Percentiles rank a stretch among this genome's conserved stretches.
phyloP scores from a whole-genome alignment of 306 rosid species.

The Datisca glomerata region DNA sequence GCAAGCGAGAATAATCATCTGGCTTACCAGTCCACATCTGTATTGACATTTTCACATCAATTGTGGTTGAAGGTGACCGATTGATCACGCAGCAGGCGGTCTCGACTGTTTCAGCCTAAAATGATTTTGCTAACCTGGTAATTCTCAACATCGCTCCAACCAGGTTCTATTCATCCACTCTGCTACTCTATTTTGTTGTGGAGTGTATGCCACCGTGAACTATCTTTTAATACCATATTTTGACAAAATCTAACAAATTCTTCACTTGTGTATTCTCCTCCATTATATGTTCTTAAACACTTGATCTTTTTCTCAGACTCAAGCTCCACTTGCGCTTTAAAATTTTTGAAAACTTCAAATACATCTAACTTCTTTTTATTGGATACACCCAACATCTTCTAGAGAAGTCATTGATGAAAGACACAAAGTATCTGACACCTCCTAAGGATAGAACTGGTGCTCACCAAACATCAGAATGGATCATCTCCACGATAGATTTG shows the following conservation, averaged over 20 bases:
- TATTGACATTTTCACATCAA: slow-evolving; percentile 4
- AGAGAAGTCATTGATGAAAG: no score
- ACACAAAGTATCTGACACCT: no score
- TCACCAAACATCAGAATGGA: no score
- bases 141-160: slow-evolving; percentile 2
- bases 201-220: background rate
- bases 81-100: slow-evolving; percentile 1
- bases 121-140: no score
- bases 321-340: no score
- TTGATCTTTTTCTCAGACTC: background rate
- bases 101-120: no score
- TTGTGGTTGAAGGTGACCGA: background rate
- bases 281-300: background rate
- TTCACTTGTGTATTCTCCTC: background rate
- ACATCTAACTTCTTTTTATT: no score
- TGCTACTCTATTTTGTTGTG: background rate
- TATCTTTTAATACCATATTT: background rate
- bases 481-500: no score
- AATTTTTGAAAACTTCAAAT: no score
- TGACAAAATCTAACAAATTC: background rate
- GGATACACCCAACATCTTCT: no score
- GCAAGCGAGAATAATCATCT: background rate
- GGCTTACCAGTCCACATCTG: background rate
- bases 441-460: no score
- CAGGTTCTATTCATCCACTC: background rate